These are phyloP conservation scores for Chaetomium sp. DNA, from an alignment of 2,329 filamentous ascomycete species.

Conservation along the genomic window DNA sequence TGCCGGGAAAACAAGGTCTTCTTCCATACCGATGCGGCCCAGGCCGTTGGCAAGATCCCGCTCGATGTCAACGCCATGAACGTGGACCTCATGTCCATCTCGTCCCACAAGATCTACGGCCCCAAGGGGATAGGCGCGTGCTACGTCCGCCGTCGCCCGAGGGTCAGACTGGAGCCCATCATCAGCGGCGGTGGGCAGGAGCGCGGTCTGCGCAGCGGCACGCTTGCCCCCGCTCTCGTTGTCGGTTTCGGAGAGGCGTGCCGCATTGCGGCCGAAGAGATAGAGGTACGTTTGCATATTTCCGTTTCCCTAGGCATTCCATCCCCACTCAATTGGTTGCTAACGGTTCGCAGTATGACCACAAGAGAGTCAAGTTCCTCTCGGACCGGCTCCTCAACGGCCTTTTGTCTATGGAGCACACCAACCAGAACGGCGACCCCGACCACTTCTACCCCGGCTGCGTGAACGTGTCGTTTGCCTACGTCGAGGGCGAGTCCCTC, in stretches of 20 bases:
- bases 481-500: conserved; percentile 96
- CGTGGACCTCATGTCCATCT: conserved; percentile 98
- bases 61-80: conserved; percentile 98
- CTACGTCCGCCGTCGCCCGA: conserved; percentile 87
- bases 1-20: conserved; percentile 92
- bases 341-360: conserved; percentile 72
- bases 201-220: conserved; percentile 90
- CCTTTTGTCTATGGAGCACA: conserved; percentile 88
- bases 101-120: conserved; percentile 97
- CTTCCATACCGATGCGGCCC: conserved; percentile 95
- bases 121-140: conserved; percentile 97
- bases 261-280: conserved; percentile 84
- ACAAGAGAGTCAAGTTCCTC: conserved; percentile 77
- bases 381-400: conserved; percentile 83
- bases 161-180: conserved; percentile 91
- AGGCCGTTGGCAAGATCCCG: conserved; percentile 98
- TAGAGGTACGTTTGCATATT: conserved; percentile 69
- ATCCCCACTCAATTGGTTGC: conserved; percentile 9
- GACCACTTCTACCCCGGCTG: conserved; percentile 90
- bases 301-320: not conserved
- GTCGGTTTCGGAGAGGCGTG: conserved; percentile 97
- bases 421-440: conserved; percentile 83
- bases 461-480: conserved; percentile 97
- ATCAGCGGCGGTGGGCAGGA: conserved; percentile 97
- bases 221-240: conserved; percentile 82